Evolutionary conservation across 2,329 filamentous ascomycete genomes (phyloP), one percentile per base, ranked within the genome.

Genomic region (Cladosporium sp.): DNA sequence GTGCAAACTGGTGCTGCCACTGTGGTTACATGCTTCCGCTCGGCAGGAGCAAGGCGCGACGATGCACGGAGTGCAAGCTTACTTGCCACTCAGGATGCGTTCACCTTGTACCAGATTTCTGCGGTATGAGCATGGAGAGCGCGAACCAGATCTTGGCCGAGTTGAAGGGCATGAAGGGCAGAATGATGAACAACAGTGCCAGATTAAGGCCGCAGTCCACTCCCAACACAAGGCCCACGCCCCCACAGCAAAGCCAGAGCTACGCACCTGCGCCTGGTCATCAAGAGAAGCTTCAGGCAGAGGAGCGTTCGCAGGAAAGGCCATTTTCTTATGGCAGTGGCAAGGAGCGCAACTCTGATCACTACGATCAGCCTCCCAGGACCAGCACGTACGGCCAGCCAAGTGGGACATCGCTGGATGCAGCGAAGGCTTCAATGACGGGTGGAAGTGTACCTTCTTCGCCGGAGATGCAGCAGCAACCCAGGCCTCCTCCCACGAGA

Each of bases 1-100:
- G 91, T 13, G 93, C 93, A 62, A 98, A 97, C 68, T 98, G 93
- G 93, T 98, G 93, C 73, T 98, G 93, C 68, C 93, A 98, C 72
- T 98, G 93, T 69, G 93, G 93, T 64, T 97, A 96, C 67, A 86
- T 98, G 61, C 74, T 98, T 46, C 91, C 93, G 0, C 87, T 98
- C 67, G 93, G 93, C 55, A 89, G 91, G 69, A 96, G 95, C 72
- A 95, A 95, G 70, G 90, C 87, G 66, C 84, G 93, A 66, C 95
- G 91, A 72, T 98, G 93, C 70, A 83, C 84, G 84, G 93, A 98
- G 82, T 98, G 93, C 71, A 80, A 80, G 61, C 86, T 96, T 56
- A 96, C 92, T 19, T 92, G 88, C 57, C 93, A 98, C 71, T 85
- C 89, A 16, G 81, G 87, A 54, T 98, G 93, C 71, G 88, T 90